Conservation (phyloP, 805 yeast species). For the Candida methanosorbosa region DNA sequence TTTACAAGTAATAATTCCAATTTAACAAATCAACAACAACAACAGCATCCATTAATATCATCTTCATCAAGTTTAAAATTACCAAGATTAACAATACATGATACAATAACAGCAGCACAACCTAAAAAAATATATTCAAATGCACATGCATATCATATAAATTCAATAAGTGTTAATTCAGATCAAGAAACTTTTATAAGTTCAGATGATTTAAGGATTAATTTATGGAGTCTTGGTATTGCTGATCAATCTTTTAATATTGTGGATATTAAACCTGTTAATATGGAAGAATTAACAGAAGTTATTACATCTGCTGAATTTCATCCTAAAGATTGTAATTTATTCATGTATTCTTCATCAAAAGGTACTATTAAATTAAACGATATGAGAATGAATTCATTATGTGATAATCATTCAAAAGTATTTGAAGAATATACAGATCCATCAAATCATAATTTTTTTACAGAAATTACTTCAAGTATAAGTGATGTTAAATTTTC, state of each 20-base stretch:
- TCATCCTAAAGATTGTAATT: constrained; percentile 87
- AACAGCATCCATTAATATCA: neutral
- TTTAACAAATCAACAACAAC: neutral
- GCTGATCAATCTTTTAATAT: constrained; percentile 95
- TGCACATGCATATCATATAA: constrained; percentile 97
- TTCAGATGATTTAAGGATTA: constrained; percentile 90
- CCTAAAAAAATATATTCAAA: constrained; percentile 88
- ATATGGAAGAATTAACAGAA: constrained; percentile 98
- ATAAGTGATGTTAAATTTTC: constrained; percentile 92
- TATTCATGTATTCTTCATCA: constrained; percentile 90
- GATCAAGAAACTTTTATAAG: constrained; percentile 94
- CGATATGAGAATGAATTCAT: constrained; percentile 92
- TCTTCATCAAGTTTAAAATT: constrained; percentile 44
- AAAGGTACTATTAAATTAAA: constrained; percentile 93
- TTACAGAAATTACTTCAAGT: constrained; percentile 92
- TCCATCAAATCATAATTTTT: constrained; percentile 88
- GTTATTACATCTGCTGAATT: constrained; percentile 95
- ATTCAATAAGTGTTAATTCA: constrained; percentile 87
- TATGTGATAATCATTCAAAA: constrained; percentile 85
- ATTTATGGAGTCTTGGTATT: constrained; percentile 89
- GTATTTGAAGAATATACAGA: constrained; percentile 90
- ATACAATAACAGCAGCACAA: constrained; percentile 88
- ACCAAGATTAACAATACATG: constrained; percentile 90
- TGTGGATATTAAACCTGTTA: constrained; percentile 95
- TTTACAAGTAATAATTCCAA: constrained; percentile 15